These are phyloP conservation scores for Melampsora larici-populina DNA, from an alignment of 1,284 basidiomycete genomes.

Conservation along the genomic window DNA sequence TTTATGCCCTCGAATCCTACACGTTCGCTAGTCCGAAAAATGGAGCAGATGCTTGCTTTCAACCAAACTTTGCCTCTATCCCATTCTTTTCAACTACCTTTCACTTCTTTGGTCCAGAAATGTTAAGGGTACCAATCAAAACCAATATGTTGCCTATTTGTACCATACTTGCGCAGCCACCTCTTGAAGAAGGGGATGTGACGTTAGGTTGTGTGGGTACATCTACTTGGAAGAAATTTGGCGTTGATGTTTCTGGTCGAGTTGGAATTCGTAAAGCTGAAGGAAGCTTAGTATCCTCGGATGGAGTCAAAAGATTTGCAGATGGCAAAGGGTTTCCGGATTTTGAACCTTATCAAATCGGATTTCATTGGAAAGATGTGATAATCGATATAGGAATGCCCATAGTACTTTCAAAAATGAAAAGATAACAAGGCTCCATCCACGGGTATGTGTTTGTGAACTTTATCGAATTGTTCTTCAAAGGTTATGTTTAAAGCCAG, in stretches of 20 bases:
- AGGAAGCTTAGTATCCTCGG: background rate
- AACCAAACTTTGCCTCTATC: background rate
- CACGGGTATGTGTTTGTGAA: too few relatives aligned
- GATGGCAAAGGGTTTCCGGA: background rate
- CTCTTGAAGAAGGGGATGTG: background rate
- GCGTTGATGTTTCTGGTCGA: background rate
- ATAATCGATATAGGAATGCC: too few relatives aligned
- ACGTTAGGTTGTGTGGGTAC: background rate
- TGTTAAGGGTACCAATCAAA: background rate
- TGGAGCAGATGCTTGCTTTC: background rate
- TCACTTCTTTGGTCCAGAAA: background rate
- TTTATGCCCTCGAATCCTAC: constrained; percentile 17
- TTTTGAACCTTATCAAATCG: background rate
- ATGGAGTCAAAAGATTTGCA: background rate
- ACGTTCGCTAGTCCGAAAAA: background rate
- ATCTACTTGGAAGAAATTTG: background rate
- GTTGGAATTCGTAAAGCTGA: background rate
- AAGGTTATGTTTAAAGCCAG: too few relatives aligned
- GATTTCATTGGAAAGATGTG: background rate
- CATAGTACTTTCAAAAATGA: too few relatives aligned
- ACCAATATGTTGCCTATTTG: background rate
- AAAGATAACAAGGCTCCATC: too few relatives aligned
- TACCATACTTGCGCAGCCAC: background rate
- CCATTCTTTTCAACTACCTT: background rate
- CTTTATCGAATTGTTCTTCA: too few relatives aligned